These are phyloP conservation scores for Hura crepitans DNA, from an alignment of 441 rosid species.

Conservation along the genomic window DNA sequence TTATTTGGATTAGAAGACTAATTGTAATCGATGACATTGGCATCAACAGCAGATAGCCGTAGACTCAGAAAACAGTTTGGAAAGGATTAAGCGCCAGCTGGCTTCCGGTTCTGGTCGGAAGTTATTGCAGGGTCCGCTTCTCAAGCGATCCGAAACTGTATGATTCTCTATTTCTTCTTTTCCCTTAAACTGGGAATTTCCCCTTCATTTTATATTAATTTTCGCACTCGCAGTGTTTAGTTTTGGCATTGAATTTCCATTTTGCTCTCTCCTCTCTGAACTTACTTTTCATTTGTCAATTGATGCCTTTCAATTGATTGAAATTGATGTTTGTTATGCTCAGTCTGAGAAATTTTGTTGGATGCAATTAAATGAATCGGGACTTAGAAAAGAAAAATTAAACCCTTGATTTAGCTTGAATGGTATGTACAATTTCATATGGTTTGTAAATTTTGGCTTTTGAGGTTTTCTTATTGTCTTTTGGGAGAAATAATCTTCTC, in stretches of 20 bases:
- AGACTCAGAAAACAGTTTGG: conserved; percentile 75
- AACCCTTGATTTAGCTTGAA: background rate
- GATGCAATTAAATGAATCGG: background rate
- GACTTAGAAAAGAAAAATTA: background rate
- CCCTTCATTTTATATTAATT: background rate
- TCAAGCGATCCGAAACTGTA: conserved; percentile 96
- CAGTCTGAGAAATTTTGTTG: background rate
- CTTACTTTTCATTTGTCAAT: background rate
- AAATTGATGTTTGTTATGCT: background rate
- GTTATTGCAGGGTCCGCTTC: conserved; percentile 90
- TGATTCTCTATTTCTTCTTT: conserved; percentile 13
- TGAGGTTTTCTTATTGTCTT: background rate
- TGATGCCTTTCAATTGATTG: background rate
- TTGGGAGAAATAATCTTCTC: background rate
- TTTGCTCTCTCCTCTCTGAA: background rate
- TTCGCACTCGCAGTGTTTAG: background rate
- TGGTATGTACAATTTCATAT: background rate
- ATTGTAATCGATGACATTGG: conserved; percentile 10
- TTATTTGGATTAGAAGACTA: background rate
- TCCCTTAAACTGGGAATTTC: background rate
- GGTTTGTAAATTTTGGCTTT: background rate
- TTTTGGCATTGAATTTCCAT: background rate
- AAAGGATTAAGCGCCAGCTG: conserved; percentile 88
- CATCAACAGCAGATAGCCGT: conserved; percentile 51
- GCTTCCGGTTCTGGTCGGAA: conserved; percentile 90